A percentile compares a stretch with the other conserved stretches of the same genome.
phyloP scores from a whole-genome alignment of 495 filamentous ascomycete genomes.

The Penicillium lagena region DNA sequence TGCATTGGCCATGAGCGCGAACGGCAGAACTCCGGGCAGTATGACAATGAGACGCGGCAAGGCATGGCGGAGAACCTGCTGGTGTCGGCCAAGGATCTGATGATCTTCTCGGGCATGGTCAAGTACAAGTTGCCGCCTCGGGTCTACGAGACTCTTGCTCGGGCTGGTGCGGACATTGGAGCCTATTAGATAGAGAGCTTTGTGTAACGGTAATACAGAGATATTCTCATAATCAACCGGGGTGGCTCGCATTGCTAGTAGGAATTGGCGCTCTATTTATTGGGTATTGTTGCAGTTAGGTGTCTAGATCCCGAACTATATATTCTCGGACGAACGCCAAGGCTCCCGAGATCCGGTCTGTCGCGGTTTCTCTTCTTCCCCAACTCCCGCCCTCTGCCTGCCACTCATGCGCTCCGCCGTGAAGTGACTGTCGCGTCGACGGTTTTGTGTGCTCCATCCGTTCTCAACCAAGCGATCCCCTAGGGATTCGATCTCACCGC shows the following conservation, averaged over 20 bases:
- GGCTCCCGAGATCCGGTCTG: not conserved
- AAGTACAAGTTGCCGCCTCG: constrained; percentile 73
- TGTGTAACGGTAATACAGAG: not conserved
- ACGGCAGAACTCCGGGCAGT: constrained; percentile 55
- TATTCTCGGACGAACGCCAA: not conserved
- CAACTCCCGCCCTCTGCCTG: too few species aligned
- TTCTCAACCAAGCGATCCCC: too few species aligned
- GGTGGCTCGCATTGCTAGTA: too few species aligned
- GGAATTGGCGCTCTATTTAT: too few species aligned
- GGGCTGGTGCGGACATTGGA: constrained; percentile 65
- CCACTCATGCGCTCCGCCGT: too few species aligned
- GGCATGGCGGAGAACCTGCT: constrained; percentile 64
- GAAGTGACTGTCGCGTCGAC: too few species aligned
- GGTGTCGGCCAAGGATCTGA: constrained; percentile 76
- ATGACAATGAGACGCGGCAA: constrained; percentile 65
- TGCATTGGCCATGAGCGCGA: constrained; percentile 73
- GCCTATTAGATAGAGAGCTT: constrained; percentile 35
- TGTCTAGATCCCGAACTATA: too few species aligned
- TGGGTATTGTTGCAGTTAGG: too few species aligned
- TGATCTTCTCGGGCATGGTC: constrained; percentile 91
- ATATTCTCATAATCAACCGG: too few species aligned
- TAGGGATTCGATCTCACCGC: not conserved
- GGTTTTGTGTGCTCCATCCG: too few species aligned
- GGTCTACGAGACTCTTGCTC: constrained; percentile 76
- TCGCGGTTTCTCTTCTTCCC: too few species aligned